Evolutionary conservation across 2,329 filamentous ascomycete species (phyloP).

Genomic region (Tolypocladium ophioglossoides): DNA sequence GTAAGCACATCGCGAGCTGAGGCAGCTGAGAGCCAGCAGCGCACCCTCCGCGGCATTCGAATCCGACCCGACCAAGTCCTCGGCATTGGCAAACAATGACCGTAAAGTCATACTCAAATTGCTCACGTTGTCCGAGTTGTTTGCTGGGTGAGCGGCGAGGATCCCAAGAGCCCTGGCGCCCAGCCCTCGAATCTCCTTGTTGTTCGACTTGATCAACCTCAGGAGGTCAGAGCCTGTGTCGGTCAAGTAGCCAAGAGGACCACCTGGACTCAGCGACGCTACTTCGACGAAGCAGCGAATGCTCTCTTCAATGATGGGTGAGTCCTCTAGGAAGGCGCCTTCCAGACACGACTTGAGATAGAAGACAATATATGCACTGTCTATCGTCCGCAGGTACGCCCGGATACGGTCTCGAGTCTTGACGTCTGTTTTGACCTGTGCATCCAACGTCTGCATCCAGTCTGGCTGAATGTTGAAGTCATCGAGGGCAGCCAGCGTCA

Average conservation of each 20-base stretch:
- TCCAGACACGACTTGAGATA: conserved; percentile 47
- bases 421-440: conserved; percentile 59
- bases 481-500: conserved; percentile 38
- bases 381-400: conserved; percentile 34
- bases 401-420: conserved; percentile 50
- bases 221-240: conserved; percentile 41
- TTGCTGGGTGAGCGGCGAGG: conserved; percentile 54
- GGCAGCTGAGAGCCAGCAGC: conserved; percentile 32
- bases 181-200: conserved; percentile 53
- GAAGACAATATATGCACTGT: conserved; percentile 26
- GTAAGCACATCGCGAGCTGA: conserved; percentile 33
- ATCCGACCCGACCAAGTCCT: conserved; percentile 31
- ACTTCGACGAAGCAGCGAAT: conserved; percentile 43
- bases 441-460: conserved; percentile 75
- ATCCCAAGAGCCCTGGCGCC: conserved; percentile 68
- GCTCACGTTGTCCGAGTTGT: conserved; percentile 20
- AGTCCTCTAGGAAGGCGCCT: conserved; percentile 38
- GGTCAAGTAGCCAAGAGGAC: conserved; percentile 37
- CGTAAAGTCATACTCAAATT: conserved; percentile 21
- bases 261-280: conserved; percentile 39
- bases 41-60: conserved; percentile 36
- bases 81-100: conserved; percentile 31
- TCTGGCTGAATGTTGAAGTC: conserved; percentile 58
- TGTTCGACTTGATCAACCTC: conserved; percentile 58
- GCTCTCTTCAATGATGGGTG: conserved; percentile 33